Evolutionary conservation across 2,329 filamentous ascomycete species (phyloP).

Genomic region (Pseudogymnoascus destructans): DNA sequence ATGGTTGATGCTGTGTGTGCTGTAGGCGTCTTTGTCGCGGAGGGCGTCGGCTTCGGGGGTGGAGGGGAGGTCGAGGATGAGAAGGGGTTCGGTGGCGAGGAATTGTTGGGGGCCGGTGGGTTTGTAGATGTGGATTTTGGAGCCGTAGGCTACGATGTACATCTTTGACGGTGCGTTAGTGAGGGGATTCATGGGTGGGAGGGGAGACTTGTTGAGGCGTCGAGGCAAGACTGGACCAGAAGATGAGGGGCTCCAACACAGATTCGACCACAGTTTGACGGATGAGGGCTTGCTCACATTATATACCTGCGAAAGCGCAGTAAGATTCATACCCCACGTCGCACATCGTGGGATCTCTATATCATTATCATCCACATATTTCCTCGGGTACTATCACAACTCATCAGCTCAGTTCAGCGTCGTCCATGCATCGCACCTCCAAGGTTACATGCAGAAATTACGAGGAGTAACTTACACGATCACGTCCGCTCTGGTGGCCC

Average conservation of each 20-base stretch:
- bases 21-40: constrained; percentile 35
- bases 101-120: constrained; percentile 36
- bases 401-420: not conserved
- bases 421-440: not conserved
- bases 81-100: constrained; percentile 35
- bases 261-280: not conserved
- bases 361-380: not conserved
- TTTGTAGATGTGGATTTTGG: constrained; percentile 43
- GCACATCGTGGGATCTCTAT: constrained; percentile 10
- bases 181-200: too few species aligned
- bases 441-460: not conserved
- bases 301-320: constrained; percentile 42
- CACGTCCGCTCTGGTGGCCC: constrained; percentile 10
- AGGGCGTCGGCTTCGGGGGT: constrained; percentile 32
- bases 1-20: constrained; percentile 54
- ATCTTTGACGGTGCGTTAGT: constrained; percentile 29
- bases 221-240: not conserved
- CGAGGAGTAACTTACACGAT: constrained; percentile 11
- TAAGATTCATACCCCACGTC: constrained; percentile 40
- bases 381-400: constrained; percentile 5
- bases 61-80: constrained; percentile 34
- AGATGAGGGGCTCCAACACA: not conserved
- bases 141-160: constrained; percentile 47
- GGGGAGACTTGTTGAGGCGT: not conserved
- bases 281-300: constrained; percentile 32